A percentile compares a stretch with the other conserved stretches of the same genome.
These are phyloP conservation scores for Hanseniaspora vineae DNA, from an alignment of 805 yeast genomes.

Conservation along the genomic window DNA sequence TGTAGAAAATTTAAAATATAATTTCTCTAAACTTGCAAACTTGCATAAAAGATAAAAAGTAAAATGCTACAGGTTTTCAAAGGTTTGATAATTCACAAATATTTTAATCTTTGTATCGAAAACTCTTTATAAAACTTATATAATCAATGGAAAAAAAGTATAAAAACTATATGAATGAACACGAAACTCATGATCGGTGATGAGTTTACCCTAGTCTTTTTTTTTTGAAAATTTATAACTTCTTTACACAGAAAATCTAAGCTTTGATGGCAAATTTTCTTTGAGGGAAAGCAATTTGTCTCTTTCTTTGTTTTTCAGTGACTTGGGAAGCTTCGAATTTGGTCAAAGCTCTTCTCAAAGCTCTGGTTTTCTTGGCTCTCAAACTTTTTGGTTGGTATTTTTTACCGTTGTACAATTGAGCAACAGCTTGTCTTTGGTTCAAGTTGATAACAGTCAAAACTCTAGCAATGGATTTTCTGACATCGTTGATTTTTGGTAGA, in stretches of 20 bases:
- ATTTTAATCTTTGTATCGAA: no score
- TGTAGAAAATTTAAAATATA: no score
- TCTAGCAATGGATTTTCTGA: conserved; percentile 97
- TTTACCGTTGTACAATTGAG: conserved; percentile 89
- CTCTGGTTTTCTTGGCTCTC: conserved; percentile 99
- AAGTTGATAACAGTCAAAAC: conserved; percentile 94
- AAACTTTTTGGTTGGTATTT: conserved; percentile 96
- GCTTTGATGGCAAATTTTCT: conserved; percentile 98
- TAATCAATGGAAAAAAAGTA: no score
- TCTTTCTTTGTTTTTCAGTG: conserved; percentile 88
- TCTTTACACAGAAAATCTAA: conserved; percentile 30
- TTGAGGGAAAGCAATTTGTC: conserved; percentile 92
- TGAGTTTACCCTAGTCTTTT: neutral
- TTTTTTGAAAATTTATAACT: neutral
- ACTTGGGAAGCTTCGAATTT: conserved; percentile 66
- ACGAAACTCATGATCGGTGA: no score
- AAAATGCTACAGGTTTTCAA: no score
- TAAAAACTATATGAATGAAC: no score
- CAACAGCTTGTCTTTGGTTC: conserved; percentile 90
- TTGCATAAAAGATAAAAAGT: no score
- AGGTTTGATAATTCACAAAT: no score
- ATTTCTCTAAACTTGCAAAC: no score
- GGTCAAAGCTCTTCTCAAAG: conserved; percentile 94
- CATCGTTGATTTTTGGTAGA: conserved; percentile 91
- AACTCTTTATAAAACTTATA: no score